These are phyloP conservation scores for Haplosporangium sp. DNA, from an alignment of 371 early-diverging fungal genomes.

Conservation along the genomic window DNA sequence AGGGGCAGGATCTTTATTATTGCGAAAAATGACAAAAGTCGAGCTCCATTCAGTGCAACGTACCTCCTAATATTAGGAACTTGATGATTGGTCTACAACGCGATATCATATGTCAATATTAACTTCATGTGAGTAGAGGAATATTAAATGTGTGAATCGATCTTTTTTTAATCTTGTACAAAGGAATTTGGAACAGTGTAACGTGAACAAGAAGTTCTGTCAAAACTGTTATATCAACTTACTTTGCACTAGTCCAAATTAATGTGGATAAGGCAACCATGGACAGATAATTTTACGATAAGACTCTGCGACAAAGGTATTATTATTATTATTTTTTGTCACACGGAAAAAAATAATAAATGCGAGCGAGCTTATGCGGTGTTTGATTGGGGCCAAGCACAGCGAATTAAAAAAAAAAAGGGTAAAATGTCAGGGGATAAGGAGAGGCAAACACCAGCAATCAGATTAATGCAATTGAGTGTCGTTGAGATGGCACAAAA, in stretches of 20 bases:
- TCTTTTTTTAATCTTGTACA: not conserved
- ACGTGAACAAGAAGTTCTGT: not conserved
- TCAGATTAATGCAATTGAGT: not conserved
- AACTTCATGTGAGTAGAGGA: not conserved
- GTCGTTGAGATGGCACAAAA: not conserved
- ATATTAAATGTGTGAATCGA: not conserved
- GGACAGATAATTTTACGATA: not conserved
- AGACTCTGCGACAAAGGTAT: not conserved
- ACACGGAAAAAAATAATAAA: not conserved
- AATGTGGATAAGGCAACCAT: slow-evolving; percentile 43
- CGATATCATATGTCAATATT: no score
- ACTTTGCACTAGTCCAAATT: slow-evolving; percentile 53
- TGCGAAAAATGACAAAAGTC: not conserved
- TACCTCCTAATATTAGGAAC: slow-evolving; percentile 50
- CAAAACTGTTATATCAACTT: slow-evolving; percentile 1
- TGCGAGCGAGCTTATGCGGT: not conserved
- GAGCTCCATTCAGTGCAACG: not conserved
- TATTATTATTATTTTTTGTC: not conserved
- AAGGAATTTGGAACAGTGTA: not conserved
- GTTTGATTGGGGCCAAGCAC: not conserved
- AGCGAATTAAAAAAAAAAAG: not conserved
- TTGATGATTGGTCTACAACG: slow-evolving; percentile 50
- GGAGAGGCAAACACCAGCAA: not conserved
- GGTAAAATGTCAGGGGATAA: no score
- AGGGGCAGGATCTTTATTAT: not conserved